These are phyloP conservation scores for Russula sp. DNA, from an alignment of 768 basidiomycete genomes.

Conservation along the genomic window DNA sequence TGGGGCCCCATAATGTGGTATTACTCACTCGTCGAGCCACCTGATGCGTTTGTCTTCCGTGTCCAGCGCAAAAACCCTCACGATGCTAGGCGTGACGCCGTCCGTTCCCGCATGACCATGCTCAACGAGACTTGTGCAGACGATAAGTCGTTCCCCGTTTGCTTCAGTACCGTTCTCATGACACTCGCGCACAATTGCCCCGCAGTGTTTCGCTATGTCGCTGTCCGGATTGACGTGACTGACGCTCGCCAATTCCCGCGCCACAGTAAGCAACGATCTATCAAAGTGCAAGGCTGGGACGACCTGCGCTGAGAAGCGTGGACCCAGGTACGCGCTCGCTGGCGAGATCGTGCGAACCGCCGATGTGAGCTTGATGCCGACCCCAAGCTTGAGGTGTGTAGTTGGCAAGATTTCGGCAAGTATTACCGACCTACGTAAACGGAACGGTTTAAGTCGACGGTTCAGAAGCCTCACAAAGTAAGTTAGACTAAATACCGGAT, in stretches of 20 bases:
- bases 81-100: slow-evolving; percentile 47
- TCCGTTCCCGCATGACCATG: slow-evolving; percentile 49
- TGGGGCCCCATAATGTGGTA: not conserved
- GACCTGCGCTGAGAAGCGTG: slow-evolving; percentile 52
- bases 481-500: slow-evolving; percentile 44
- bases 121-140: slow-evolving; percentile 57
- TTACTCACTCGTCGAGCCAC: slow-evolving; percentile 50
- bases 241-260: slow-evolving; percentile 53
- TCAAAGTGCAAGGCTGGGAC: slow-evolving; percentile 51
- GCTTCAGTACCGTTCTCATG: slow-evolving; percentile 42
- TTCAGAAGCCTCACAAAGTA: not conserved
- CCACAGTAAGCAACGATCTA: slow-evolving; percentile 49
- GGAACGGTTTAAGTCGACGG: not conserved
- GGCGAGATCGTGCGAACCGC: slow-evolving; percentile 60
- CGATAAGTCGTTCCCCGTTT: slow-evolving; percentile 50
- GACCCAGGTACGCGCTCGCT: slow-evolving; percentile 53
- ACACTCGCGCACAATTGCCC: slow-evolving; percentile 52
- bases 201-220: slow-evolving; percentile 54
- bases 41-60: slow-evolving; percentile 48
- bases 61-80: slow-evolving; percentile 50
- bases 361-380: slow-evolving; percentile 57
- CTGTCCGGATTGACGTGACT: slow-evolving; percentile 48
- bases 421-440: slow-evolving; percentile 50
- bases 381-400: slow-evolving; percentile 52
- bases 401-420: slow-evolving; percentile 46